Evolutionary conservation across 1,139 yeast species (phyloP), one percentile per base, ranked within the genome.

Genomic region (Hyphopichia pseudoburtonii): DNA sequence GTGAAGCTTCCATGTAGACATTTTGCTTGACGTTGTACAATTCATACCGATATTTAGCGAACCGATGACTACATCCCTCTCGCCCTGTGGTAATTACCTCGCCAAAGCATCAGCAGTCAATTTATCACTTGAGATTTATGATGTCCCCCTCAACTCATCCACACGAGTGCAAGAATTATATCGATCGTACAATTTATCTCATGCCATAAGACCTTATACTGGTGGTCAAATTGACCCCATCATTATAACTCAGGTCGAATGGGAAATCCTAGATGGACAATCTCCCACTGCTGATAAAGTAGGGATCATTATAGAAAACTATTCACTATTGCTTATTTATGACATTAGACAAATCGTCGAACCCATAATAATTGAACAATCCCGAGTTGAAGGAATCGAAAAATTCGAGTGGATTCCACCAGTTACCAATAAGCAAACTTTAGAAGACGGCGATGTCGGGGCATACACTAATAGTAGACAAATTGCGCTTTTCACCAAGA

Each of bases 391-490:
- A 17, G 71, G 71, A 0, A 54, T 70, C 3, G 62, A 55, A 12
- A 46, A 46, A 4, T 51, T 70, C 34, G 54, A 53, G 33, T 70
- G 76, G 76, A 52, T 70, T 10, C 60, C 60, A 0, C 64, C 70
- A 29, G 24, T 9, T 32, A 21, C 5, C 42, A 40, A 21, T 10
- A 21, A 21, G 10, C 22, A 28, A n/a, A 11, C 17, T 6, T 37
- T 34, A 2, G 37, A 36, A 2, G 41, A 39, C 3, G 41, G 42
- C 4, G 40, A 33, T 3, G 43, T 36, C 5, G 66, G 70, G 0
- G 68, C 66, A 5, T 66, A 68, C 44, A 17, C 42, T 8, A 66
- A 66, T 40, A 50, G 63, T 23, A 57, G 57, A 28, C 75, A 70
- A 38, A 32, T 70, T 21, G 54, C 63, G 9, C 47, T 70, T 1